These are phyloP conservation scores for Myxozyma sirexii DNA, from an alignment of 805 yeast genomes.

Conservation along the genomic window DNA sequence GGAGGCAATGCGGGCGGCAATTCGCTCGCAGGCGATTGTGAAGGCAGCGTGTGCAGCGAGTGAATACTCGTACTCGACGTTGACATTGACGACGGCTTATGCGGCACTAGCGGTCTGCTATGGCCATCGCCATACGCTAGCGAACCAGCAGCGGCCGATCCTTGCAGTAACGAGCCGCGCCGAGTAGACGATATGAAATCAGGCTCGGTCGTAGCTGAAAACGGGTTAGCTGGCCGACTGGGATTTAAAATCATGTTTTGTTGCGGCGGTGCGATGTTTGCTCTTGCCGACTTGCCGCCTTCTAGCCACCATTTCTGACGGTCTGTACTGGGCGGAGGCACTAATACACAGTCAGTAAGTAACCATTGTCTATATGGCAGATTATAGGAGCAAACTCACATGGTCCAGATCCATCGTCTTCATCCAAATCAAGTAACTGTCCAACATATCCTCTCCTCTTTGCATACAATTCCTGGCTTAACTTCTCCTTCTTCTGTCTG, in stretches of 20 bases:
- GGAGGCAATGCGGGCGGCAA: constrained; percentile 28
- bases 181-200: constrained; percentile 47
- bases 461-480: constrained; percentile 63
- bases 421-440: constrained; percentile 39
- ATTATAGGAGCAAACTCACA: constrained; percentile 33
- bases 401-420: constrained; percentile 5
- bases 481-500: constrained; percentile 56
- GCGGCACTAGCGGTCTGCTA: constrained; percentile 22
- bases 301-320: constrained; percentile 89
- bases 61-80: constrained; percentile 18
- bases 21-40: constrained; percentile 15
- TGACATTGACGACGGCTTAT: constrained; percentile 21
- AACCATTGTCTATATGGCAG: neutral
- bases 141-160: neutral
- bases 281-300: constrained; percentile 73
- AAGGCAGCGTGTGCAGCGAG: constrained; percentile 11
- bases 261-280: constrained; percentile 52
- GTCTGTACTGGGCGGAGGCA: constrained; percentile 91
- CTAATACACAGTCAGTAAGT: constrained; percentile 38
- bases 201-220: constrained; percentile 54
- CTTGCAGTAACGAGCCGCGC: neutral
- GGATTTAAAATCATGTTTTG: constrained; percentile 66
- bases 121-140: neutral
- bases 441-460: constrained; percentile 52
- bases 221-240: constrained; percentile 70